phyloP scores from a whole-genome alignment of 495 filamentous ascomycete genomes.

The Xylaria venustula region DNA sequence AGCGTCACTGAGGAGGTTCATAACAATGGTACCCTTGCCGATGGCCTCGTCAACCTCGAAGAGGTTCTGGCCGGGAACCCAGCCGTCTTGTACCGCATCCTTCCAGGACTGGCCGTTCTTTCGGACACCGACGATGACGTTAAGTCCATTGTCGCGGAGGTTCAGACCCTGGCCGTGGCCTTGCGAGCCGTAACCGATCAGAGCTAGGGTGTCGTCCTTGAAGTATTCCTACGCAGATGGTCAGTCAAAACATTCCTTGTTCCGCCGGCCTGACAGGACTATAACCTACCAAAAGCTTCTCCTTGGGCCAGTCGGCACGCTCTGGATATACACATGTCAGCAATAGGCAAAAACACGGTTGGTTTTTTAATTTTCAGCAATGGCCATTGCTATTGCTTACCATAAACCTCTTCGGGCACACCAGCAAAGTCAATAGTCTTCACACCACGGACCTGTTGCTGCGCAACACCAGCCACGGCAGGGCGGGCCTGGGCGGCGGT shows the following conservation, averaged over 20 bases:
- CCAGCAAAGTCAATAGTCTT: slow-evolving; percentile 97
- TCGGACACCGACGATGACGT: slow-evolving; percentile 96
- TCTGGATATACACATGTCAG: slow-evolving; percentile 49
- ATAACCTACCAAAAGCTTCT: slow-evolving; percentile 84
- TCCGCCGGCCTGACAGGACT: background rate
- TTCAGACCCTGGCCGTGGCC: slow-evolving; percentile 98
- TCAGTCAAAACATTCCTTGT: slow-evolving; percentile 14
- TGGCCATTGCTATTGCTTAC: slow-evolving; percentile 45
- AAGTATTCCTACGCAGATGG: slow-evolving; percentile 74
- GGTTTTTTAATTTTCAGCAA: too few species aligned
- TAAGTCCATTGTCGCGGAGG: slow-evolving; percentile 97
- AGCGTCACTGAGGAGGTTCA: slow-evolving; percentile 97
- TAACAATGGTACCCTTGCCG: slow-evolving; percentile 87
- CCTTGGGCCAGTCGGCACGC: slow-evolving; percentile 95
- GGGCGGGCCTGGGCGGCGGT: slow-evolving; percentile 52
- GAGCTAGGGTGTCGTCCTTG: slow-evolving; percentile 98
- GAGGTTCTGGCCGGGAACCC: slow-evolving; percentile 96
- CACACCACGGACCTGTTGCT: slow-evolving; percentile 70
- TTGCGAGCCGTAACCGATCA: slow-evolving; percentile 98
- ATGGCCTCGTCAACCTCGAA: slow-evolving; percentile 98
- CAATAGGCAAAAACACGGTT: background rate
- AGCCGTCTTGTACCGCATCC: slow-evolving; percentile 94
- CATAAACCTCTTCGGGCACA: slow-evolving; percentile 86
- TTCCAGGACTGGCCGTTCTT: slow-evolving; percentile 98
- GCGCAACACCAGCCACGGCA: slow-evolving; percentile 43